Percentiles rank a stretch among this genome's conserved stretches.
phyloP scores from a whole-genome alignment of 768 basidiomycete genomes.

The Naganishia friedmannii region DNA sequence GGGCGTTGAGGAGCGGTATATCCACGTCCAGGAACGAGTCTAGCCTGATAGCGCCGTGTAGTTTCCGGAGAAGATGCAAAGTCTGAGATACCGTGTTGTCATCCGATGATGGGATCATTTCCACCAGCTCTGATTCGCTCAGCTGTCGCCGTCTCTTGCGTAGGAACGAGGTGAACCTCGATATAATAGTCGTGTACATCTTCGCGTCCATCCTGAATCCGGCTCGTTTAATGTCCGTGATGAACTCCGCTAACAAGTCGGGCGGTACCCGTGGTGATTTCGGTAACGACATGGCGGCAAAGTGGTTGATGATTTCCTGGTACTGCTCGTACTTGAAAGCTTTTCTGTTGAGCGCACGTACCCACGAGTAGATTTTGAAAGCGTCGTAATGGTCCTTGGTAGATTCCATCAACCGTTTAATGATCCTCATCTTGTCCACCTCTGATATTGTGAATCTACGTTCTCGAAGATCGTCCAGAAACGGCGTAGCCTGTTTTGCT shows the following conservation, averaged over 20 bases:
- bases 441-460: constrained; percentile 58
- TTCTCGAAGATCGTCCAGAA: constrained; percentile 67
- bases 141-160: constrained; percentile 23
- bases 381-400: constrained; percentile 61
- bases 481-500: constrained; percentile 38
- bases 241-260: constrained; percentile 68
- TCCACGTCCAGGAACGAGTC: constrained; percentile 75
- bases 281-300: constrained; percentile 62
- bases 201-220: constrained; percentile 61
- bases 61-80: constrained; percentile 57
- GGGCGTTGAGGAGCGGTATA: constrained; percentile 68
- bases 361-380: constrained; percentile 61
- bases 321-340: constrained; percentile 61
- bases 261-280: constrained; percentile 55
- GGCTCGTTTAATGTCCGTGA: constrained; percentile 72
- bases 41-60: constrained; percentile 73
- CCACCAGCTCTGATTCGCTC: constrained; percentile 6
- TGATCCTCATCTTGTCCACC: constrained; percentile 57
- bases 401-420: constrained; percentile 68
- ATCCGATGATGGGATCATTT: constrained; percentile 10
- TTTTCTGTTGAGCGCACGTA: constrained; percentile 44
- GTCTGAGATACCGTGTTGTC: constrained; percentile 25
- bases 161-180: constrained; percentile 34
- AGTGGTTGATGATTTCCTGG: constrained; percentile 63
- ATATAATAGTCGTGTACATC: constrained; percentile 68